phyloP scores from a whole-genome alignment of 2,329 filamentous ascomycete species.

The Colletotrichum tofieldiae region DNA sequence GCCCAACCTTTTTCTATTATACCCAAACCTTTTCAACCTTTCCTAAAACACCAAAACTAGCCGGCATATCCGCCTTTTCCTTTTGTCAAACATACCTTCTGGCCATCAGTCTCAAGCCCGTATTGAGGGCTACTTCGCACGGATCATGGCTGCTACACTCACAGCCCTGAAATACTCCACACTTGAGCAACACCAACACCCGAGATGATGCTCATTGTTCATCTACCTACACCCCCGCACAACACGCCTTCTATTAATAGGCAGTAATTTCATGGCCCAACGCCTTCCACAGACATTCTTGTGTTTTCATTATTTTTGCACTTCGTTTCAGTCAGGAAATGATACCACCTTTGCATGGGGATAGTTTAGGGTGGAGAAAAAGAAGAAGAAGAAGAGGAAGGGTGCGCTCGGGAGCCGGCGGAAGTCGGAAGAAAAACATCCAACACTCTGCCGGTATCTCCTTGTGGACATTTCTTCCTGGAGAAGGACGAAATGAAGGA shows the following conservation, averaged over 20 bases:
- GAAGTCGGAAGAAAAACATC: background rate
- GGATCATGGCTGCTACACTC: constrained; percentile 22
- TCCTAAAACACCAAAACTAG: constrained; percentile 9
- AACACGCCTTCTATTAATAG: constrained; percentile 12
- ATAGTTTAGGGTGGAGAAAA: constrained; percentile 34
- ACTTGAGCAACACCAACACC: constrained; percentile 11
- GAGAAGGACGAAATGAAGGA: background rate
- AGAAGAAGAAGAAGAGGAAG: background rate
- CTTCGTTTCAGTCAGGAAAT: constrained; percentile 44
- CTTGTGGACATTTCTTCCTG: background rate
- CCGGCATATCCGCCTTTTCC: constrained; percentile 30
- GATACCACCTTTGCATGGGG: constrained; percentile 42
- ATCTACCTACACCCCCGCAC: constrained; percentile 6
- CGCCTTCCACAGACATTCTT: constrained; percentile 16
- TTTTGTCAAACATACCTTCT: constrained; percentile 42
- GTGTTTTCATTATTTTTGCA: constrained; percentile 24
- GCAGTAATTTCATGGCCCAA: constrained; percentile 38
- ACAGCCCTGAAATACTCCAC: background rate
- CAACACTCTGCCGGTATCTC: background rate
- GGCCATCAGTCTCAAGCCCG: constrained; percentile 4
- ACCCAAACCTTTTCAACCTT: constrained; percentile 17
- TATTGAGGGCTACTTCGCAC: constrained; percentile 8
- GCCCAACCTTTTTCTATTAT: constrained; percentile 35
- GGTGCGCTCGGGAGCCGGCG: background rate
- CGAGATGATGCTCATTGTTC: constrained; percentile 2